These are phyloP conservation scores for Apiospora sp. DNA, from an alignment of 2,329 filamentous ascomycete genomes.

Conservation along the genomic window DNA sequence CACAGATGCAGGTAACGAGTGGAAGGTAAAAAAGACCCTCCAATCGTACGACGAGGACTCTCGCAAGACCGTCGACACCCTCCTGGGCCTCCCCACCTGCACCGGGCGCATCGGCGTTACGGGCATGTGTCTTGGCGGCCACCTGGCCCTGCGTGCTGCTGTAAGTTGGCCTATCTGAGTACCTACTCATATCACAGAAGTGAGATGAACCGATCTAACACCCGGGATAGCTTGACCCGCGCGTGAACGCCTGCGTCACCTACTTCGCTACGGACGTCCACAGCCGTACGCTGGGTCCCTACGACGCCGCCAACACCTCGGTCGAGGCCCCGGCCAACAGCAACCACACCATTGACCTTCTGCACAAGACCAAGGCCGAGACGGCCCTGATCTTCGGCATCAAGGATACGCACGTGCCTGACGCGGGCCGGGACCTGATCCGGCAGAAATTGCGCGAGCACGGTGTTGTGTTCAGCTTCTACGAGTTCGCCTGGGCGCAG, in stretches of 20 bases:
- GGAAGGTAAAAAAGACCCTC: conserved; percentile 86
- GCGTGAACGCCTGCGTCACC: conserved; percentile 79
- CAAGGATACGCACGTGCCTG: conserved; percentile 88
- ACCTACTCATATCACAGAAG: background rate
- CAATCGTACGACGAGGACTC: conserved; percentile 87
- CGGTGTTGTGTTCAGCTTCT: conserved; percentile 80
- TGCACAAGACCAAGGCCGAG: conserved; percentile 77
- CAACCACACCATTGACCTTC: conserved; percentile 60
- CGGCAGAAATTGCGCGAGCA: conserved; percentile 79
- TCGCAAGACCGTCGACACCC: conserved; percentile 70
- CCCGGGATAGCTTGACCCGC: conserved; percentile 68
- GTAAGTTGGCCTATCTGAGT: conserved; percentile 47
- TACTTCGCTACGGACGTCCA: conserved; percentile 97
- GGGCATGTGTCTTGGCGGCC: conserved; percentile 93
- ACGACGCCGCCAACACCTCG: conserved; percentile 57
- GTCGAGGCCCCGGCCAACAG: conserved; percentile 47
- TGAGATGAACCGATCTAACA: background rate
- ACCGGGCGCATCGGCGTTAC: conserved; percentile 81
- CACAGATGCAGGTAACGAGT: conserved; percentile 86
- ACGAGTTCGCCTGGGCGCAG: conserved; percentile 92
- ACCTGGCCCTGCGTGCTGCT: conserved; percentile 72
- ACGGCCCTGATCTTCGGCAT: conserved; percentile 91
- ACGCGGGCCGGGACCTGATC: conserved; percentile 83
- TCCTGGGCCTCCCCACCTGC: conserved; percentile 78
- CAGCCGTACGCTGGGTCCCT: conserved; percentile 74